Evolutionary conservation across 768 basidiomycete species (phyloP), one percentile per base, ranked within the genome.

Genomic region (Termitomyces sp.): DNA sequence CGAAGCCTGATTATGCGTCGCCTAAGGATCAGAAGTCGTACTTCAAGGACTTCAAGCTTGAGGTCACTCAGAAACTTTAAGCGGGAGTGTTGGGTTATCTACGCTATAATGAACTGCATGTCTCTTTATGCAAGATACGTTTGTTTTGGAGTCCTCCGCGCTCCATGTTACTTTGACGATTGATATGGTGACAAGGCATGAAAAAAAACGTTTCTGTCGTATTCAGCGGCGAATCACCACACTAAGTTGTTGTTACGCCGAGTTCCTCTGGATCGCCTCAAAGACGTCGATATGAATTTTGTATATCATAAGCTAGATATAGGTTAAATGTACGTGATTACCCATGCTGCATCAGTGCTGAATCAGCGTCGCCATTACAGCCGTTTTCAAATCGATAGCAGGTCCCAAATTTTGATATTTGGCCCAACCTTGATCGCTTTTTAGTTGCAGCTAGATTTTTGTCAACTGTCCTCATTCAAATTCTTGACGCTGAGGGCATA

Each of bases 21-120:
- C 52, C 60, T 2, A 45, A 58, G 14, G 30, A 58, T 24, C 60
- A 61, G 36, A 40, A 36, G 22, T 51, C 59, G 8, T 56, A 60
- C 32, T 60, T 60, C 40, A 60, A 43, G 28, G 44, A 53, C 36
- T 60, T 60, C 51, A 26, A 6, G 2, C 16, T 60, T 4, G 22
- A 45, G 30, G 52, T 57, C 22, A 60, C 52, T 13, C 9, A 58
- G 26, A 47, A 18, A 12, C 43, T 52, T 26, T 53, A 30, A 52
- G 26, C 30, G 26, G 38, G 18, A 53, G 6, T 28, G n/a, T 38
- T 20, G n/a, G 26, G 16, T 40, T 26, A 28, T 42, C 18, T 20
- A 30, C 3, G 51, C 24, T n/a, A 28, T 38, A 13, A 2, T 16
- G 3, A 38, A 38, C 6, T 38, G 10, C 3, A 9, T 38, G 22